Base-by-base conservation (phyloP, 2,329 filamentous ascomycete genomes). In the Alternaria gaisen region DNA sequence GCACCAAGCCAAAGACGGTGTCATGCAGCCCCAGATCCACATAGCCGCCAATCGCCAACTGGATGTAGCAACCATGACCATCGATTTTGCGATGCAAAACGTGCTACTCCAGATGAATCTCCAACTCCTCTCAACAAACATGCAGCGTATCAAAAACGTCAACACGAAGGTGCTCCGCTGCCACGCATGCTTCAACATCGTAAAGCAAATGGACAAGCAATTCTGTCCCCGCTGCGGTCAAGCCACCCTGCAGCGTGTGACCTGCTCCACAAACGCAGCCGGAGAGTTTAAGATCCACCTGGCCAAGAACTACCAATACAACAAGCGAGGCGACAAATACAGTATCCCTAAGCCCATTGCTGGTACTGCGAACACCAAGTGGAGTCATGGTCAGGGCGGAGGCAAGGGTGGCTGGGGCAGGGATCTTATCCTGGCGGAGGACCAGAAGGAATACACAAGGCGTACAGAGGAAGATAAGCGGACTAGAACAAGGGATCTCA, bases 51-150 rank as follows among this genome's bases (percentile, higher is more conserved):
- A 87, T 55, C 84, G 87, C 36, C 88, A 87, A 12, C 90, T 97
- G 69, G 90, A 96, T 79, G 92, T 92, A 16, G 94, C 93, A n/a
- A 89, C 94, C 44, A 90, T 98, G 74, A 98, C 95, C 1, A 93
- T 91, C 57, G 95, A 99, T 83, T 98, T 92, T 80, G 94, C 95
- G 56, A 97, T 99, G 92, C 94, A 98, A 82, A 98, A 98, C 77
- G 93, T 98, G 8, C 87, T 95, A 2, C 86, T 99, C 5, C 92
- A 96, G 70, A 96, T 98, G 83, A 97, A 97, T 81, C 87, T 99
- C 50, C 92, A 95, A 76, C 87, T 97, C 11, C 86, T 97, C 60
- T 93, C 94, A 0, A 87, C 92, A 0, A 86, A 88, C 16, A 84
- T 98, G 62, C 86, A 91, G 64, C 89, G 93, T 71, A 93, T 99